phyloP scores from a whole-genome alignment of 345 rosid genomes.

The Eutrema heterophyllum region DNA sequence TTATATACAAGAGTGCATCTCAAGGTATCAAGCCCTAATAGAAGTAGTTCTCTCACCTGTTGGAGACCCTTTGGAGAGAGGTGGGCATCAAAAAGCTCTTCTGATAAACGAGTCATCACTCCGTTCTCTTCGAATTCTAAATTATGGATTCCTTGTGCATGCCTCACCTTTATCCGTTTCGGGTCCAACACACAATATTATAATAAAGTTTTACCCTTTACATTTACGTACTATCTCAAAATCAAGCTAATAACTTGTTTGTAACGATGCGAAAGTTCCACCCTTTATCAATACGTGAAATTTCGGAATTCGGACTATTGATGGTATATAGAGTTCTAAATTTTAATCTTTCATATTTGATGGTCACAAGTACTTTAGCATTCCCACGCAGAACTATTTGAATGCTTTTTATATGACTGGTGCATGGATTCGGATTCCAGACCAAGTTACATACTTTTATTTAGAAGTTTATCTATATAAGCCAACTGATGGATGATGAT shows the following conservation, averaged over 20 bases:
- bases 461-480: too few relatives aligned
- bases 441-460: too few relatives aligned
- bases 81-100: slow-evolving; percentile 48
- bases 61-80: slow-evolving; percentile 53
- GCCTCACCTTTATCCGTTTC: slow-evolving; percentile 50
- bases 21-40: not conserved
- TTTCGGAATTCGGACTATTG: not conserved
- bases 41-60: slow-evolving; percentile 36
- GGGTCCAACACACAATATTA: not conserved
- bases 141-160: slow-evolving; percentile 68
- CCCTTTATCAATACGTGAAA: not conserved
- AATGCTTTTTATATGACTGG: too few relatives aligned
- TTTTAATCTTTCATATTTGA: not conserved
- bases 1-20: slow-evolving; percentile 8
- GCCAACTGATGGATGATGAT: too few relatives aligned
- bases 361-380: not conserved
- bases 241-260: not conserved
- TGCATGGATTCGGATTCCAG: too few relatives aligned
- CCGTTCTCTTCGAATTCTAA: slow-evolving; percentile 39
- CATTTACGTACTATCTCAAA: not conserved
- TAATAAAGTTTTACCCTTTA: not conserved
- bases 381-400: not conserved
- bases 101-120: slow-evolving; percentile 19
- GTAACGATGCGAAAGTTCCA: not conserved
- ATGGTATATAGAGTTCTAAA: not conserved